Base-by-base conservation (phyloP, 2,329 filamentous ascomycete species). In the Neocatenulostroma microsporum region DNA sequence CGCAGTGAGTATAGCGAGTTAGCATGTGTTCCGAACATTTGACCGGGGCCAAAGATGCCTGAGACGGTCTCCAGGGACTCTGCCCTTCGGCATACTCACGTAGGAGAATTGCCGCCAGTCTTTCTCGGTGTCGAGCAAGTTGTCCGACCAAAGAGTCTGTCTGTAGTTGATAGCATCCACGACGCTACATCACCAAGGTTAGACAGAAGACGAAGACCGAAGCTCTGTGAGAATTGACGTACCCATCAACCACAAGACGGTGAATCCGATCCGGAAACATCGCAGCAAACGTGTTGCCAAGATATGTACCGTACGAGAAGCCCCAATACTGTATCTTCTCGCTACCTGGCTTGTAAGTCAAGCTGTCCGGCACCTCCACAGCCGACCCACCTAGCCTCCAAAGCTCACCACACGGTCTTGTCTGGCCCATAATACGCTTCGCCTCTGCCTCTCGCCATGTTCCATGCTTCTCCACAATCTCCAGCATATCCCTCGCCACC, bases 401-500 rank as follows among this genome's bases (percentile, higher is more conserved):
- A 9, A 2, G 1, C 7, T 32, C 19, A 11, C 17, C 27, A 11
- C 19, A 21, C 4, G n/a, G n/a, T n/a, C n/a, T n/a, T n/a, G n/a
- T n/a, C n/a, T 8, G 23, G 23, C 12, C 20, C 7, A 44, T 13
- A 1, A 47, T 20, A n/a, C 37, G 27, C 13, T 25, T 40, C 4
- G 46, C 44, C 31, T 64, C 48, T 15, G 50, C n/a, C 29, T 55
- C 46, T 12, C 53, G 45, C 51, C 51, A 56, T 19, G 42, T 41
- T 21, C 51, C 63, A 37, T 67, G 62, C 18, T 34, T 35, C 41
- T 73, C 68, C 9, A 65, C 55, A 23, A 73, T 60, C 26, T 64
- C 61, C 6, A 73, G 50, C 66, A 73, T 71, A 41, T 73, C 69
- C 25, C 62, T 54, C 2, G 66, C 68, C 2, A 68, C 65, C 17